Base-by-base conservation (phyloP, 2,329 filamentous ascomycete genomes). In the Pseudofabraea citricarpa region DNA sequence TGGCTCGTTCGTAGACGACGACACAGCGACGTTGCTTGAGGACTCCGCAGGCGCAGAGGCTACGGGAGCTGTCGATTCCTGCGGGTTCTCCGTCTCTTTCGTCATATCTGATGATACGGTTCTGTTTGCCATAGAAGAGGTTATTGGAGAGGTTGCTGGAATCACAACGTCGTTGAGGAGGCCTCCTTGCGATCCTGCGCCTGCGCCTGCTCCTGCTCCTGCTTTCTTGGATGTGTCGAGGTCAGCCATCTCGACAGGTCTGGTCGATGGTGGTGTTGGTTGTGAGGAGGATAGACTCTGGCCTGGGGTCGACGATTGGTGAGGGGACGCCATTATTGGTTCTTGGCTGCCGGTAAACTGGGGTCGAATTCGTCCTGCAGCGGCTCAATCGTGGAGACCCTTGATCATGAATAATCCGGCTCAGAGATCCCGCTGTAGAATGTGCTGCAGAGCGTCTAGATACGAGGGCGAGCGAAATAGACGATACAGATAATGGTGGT, bases 81-180 rank as follows among this genome's bases (percentile, higher is more conserved):
- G 37, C 19, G 18, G 44, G 18, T 15, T 26, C 36, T 43, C 43
- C 20, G 42, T 33, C 18, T 27, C 18, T 19, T 20, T 36, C 5
- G 43, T 35, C 16, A 36, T 41, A 10, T 46, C 44, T 40, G 39
- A n/a, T 42, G 38, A 23, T 44, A 26, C 23, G 21, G 13, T 37
- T 22, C 47, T 44, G 22, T 31, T 38, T 18, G 41, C 38, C 19
- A 49, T 51, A 8, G 46, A 41, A 23, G 47, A 40, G 39, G 41
- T 41, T 36, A 54, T 43, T 32, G 50, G 48, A 13, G 53, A 55
- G 18, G 50, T 46, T n/a, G 37, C 26, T 13, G 54, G 53, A 29
- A 56, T 56, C 27, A 47, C 47, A 44, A 56, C 47, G 41, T 55
- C 45, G 41, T 55, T 50, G 32, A 55, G 51, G 37, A 56, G 49